Percentiles rank a stretch among this genome's conserved stretches.
Evolutionary conservation across 208 protist species (phyloP).

Genomic region (Spongospora subterranea): DNA sequence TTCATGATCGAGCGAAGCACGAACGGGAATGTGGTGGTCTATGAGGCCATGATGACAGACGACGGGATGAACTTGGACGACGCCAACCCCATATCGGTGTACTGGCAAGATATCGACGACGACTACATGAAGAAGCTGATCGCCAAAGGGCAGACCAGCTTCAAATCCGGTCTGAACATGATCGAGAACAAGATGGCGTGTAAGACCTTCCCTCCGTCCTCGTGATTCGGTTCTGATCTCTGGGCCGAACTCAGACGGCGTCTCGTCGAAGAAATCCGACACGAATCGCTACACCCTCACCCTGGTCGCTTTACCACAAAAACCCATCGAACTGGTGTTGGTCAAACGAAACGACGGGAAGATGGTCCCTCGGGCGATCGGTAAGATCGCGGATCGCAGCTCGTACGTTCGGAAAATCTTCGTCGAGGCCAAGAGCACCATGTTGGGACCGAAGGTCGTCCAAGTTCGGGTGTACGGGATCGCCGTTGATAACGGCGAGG

Average conservation of each 20-base stretch:
- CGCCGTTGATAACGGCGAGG: neutral
- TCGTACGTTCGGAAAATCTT: slow-evolving; percentile 31
- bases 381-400: neutral
- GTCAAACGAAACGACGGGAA: slow-evolving; percentile 10
- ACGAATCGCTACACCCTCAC: neutral
- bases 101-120: slow-evolving; percentile 54
- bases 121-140: slow-evolving; percentile 1
- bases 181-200: slow-evolving; percentile 29
- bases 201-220: neutral
- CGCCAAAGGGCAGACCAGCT: neutral
- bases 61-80: neutral
- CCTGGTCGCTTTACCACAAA: slow-evolving; percentile 3
- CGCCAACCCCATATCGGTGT: neutral
- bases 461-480: neutral
- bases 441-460: slow-evolving; percentile 49
- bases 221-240: neutral
- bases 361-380: neutral
- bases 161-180: slow-evolving; percentile 46
- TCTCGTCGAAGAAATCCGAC: neutral
- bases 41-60: slow-evolving; percentile 22
- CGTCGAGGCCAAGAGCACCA: slow-evolving; percentile 3
- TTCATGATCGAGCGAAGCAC: slow-evolving; percentile 51
- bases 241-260: neutral
- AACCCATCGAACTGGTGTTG: neutral
- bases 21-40: slow-evolving; percentile 40